A percentile compares a stretch with the other conserved stretches of the same genome.
Conservation (phyloP, 192 early-diverging fungal species). For the Podila epicladia region DNA sequence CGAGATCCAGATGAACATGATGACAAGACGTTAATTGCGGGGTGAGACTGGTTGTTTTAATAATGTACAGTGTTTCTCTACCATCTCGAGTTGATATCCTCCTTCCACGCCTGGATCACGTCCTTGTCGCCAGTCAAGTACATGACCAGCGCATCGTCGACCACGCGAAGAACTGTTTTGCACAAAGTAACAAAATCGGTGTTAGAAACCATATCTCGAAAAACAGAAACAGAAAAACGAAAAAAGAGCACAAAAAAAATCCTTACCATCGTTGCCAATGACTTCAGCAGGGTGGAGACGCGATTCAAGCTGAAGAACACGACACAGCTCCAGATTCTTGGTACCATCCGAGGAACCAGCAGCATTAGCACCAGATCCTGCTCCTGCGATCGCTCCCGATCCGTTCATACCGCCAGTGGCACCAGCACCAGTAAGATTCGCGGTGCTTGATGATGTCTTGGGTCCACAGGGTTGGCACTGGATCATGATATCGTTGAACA, state of each 20-base stretch:
- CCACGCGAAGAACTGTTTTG: slow-evolving; percentile 37
- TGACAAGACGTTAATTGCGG: background rate
- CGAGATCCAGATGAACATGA: background rate
- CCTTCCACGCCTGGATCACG: slow-evolving; percentile 44
- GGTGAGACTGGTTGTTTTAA: background rate
- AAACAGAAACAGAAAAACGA: background rate
- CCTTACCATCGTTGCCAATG: slow-evolving; percentile 50
- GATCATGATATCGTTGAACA: slow-evolving; percentile 74
- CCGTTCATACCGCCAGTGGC: background rate
- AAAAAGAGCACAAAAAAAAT: background rate
- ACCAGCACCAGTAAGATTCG: background rate
- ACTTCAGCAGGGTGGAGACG: slow-evolving; percentile 44
- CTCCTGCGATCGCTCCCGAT: background rate
- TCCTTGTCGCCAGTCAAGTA: slow-evolving; percentile 47
- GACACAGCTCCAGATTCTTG: slow-evolving; percentile 35
- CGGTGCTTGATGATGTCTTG: background rate
- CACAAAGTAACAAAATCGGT: background rate
- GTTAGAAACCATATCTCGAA: background rate
- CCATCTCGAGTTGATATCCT: slow-evolving; percentile 49
- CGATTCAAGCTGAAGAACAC: slow-evolving; percentile 43
- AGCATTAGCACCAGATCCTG: slow-evolving; percentile 1
- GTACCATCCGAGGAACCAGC: background rate
- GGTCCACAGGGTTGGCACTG: slow-evolving; percentile 45
- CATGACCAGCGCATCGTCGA: slow-evolving; percentile 40
- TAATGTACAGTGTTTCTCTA: slow-evolving; percentile 1